phyloP scores from a whole-genome alignment of 176 grass and related monocot species.

The Oryza officinalis region DNA sequence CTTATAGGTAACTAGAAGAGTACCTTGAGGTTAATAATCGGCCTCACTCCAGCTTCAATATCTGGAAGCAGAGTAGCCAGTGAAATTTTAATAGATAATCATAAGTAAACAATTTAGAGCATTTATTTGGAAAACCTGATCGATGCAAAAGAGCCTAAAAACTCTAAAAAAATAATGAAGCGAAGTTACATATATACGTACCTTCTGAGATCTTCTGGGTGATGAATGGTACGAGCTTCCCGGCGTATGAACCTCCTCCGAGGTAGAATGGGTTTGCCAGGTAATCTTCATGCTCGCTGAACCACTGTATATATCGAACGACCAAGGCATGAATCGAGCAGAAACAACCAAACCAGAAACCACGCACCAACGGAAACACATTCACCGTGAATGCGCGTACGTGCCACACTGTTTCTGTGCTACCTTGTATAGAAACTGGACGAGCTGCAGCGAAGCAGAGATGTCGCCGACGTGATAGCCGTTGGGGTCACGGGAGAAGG shows the following conservation, averaged over 20 bases:
- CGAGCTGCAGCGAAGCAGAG: not conserved
- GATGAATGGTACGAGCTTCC: not conserved
- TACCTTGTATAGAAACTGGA: not conserved
- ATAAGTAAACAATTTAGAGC: not conserved
- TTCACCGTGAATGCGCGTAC: no score
- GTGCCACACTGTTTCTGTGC: no score
- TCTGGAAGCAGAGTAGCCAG: not conserved
- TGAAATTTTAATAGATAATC: not conserved
- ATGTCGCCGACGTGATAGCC: no score
- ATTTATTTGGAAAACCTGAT: no score
- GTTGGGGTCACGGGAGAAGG: no score
- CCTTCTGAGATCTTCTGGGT: conserved; percentile 6
- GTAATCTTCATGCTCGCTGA: not conserved
- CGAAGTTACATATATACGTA: not conserved
- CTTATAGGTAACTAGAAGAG: no score
- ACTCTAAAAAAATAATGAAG: no score
- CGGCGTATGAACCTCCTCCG: not conserved
- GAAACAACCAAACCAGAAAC: no score
- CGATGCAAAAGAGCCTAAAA: no score
- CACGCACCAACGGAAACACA: no score
- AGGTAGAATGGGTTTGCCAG: not conserved
- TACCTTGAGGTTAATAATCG: not conserved
- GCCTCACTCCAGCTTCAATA: not conserved
- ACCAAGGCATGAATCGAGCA: not conserved
- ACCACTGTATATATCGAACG: not conserved